Evolutionary conservation across 768 basidiomycete genomes (phyloP).

Genomic region (Pulveroboletus sp.): DNA sequence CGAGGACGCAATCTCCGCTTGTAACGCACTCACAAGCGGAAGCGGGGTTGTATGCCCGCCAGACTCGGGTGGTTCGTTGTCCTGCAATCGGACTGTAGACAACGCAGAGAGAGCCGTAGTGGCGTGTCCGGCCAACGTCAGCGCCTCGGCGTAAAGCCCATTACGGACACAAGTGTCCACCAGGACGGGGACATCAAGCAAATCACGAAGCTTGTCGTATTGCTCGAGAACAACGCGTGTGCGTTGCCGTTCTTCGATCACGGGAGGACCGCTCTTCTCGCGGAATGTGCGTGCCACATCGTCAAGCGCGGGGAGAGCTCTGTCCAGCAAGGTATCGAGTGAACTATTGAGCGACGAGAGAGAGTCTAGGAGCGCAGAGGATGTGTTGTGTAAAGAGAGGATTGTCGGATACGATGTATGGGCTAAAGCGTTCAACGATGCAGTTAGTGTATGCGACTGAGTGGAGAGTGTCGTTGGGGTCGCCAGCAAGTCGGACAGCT

Average conservation of each 20-base stretch:
- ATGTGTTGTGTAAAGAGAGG: constrained; percentile 79
- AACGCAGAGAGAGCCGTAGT: constrained; percentile 40
- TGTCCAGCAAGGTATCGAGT: constrained; percentile 59
- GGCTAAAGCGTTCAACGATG: constrained; percentile 84
- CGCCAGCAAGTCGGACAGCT: constrained; percentile 61
- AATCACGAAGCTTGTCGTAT: constrained; percentile 86
- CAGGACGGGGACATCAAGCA: constrained; percentile 85
- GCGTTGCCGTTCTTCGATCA: constrained; percentile 70
- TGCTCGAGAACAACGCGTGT: constrained; percentile 88
- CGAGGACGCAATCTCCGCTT: constrained; percentile 62
- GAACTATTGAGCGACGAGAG: constrained; percentile 72
- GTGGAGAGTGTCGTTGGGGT: constrained; percentile 77
- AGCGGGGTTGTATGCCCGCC: constrained; percentile 27
- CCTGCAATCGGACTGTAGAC: constrained; percentile 34
- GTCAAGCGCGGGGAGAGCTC: constrained; percentile 74
- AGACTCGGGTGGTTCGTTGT: constrained; percentile 40
- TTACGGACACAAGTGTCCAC: constrained; percentile 93
- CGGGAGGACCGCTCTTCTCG: constrained; percentile 56
- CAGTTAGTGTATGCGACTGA: constrained; percentile 81
- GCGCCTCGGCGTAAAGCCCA: constrained; percentile 87
- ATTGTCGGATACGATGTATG: constrained; percentile 91
- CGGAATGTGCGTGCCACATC: constrained; percentile 67
- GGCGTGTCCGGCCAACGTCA: constrained; percentile 78
- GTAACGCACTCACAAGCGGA: constrained; percentile 44
- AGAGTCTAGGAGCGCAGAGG: constrained; percentile 66